These are phyloP conservation scores for Jatropha curcas DNA, from an alignment of 345 rosid species.

Conservation along the genomic window DNA sequence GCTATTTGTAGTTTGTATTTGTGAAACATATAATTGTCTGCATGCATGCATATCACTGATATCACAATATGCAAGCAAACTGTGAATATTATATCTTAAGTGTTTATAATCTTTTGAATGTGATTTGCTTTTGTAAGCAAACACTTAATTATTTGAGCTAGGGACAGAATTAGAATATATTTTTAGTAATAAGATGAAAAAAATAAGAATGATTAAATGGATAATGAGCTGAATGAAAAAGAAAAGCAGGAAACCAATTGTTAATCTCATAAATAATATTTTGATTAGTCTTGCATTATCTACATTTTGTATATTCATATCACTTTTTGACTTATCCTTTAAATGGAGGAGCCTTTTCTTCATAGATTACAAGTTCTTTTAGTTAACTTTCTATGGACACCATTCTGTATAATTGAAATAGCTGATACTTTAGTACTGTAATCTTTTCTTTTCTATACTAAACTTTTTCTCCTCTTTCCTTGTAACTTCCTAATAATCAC, in stretches of 20 bases:
- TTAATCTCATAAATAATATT: neutral
- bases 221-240: neutral
- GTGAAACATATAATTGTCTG: neutral
- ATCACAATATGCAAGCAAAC: neutral
- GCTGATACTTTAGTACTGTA: neutral
- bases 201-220: neutral
- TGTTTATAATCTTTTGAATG: neutral
- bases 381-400: slow-evolving; percentile 8
- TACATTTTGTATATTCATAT: neutral
- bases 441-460: neutral
- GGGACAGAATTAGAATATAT: neutral
- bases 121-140: no score
- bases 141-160: no score
- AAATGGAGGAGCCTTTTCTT: neutral
- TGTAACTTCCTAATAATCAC: slow-evolving; percentile 12
- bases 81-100: neutral
- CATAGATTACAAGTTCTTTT: neutral
- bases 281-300: no score
- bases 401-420: slow-evolving; percentile 2
- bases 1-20: neutral
- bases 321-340: neutral
- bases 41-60: neutral
- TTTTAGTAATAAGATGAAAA: neutral
- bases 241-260: neutral
- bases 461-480: neutral